Conservation (phyloP, 139 green algal genomes). For the Nannochloris sp. region DNA sequence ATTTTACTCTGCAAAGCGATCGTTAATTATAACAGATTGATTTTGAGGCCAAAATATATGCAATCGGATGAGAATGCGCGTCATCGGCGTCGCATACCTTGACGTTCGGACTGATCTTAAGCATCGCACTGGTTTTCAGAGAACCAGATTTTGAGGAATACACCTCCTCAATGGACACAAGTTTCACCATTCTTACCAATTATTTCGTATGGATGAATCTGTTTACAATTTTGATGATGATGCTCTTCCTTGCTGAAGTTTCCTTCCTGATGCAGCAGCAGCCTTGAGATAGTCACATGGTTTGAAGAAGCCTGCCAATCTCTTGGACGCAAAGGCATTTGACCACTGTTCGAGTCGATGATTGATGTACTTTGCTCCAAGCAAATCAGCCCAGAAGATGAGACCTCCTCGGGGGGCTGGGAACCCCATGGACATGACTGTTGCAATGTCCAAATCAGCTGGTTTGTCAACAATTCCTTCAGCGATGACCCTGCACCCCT, state of each 20-base stretch:
- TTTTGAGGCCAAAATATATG: too few species aligned
- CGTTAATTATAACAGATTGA: too few species aligned
- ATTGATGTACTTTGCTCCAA: conserved; percentile 50
- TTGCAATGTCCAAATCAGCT: conserved; percentile 90
- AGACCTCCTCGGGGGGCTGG: conserved; percentile 68
- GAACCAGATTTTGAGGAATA: neutral
- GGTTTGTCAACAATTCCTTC: conserved; percentile 88
- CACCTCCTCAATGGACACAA: neutral
- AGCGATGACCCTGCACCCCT: conserved; percentile 71
- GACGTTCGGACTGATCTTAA: neutral
- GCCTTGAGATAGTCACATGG: conserved; percentile 72
- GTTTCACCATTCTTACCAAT: neutral
- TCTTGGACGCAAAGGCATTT: conserved; percentile 18
- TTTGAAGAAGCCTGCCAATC: conserved; percentile 70
- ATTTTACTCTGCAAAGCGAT: too few species aligned
- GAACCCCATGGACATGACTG: conserved; percentile 97
- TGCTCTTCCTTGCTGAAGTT: conserved; percentile 37
- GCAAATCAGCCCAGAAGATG: conserved; percentile 85
- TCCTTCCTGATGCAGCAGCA: conserved; percentile 34
- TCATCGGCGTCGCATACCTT: neutral
- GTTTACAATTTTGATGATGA: too few species aligned
- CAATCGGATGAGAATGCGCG: too few species aligned
- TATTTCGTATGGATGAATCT: too few species aligned
- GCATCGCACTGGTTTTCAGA: neutral
- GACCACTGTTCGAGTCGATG: conserved; percentile 22